phyloP scores from a whole-genome alignment of 805 yeast genomes.

The Grigorovia transvaalensis region DNA sequence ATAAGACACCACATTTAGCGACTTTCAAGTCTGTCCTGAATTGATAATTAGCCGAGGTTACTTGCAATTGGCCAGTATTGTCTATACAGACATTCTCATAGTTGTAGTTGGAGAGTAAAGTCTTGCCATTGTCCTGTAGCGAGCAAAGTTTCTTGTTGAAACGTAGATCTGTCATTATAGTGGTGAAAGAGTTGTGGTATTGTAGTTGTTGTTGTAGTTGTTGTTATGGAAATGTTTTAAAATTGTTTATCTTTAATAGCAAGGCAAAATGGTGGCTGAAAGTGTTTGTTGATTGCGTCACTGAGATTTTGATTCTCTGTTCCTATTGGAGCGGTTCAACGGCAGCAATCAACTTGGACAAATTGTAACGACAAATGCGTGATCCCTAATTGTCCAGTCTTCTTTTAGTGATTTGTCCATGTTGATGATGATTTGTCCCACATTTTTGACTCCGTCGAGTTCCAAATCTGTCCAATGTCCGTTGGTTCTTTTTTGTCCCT shows the following conservation, averaged over 20 bases:
- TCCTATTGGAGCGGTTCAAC: neutral
- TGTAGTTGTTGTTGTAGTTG: neutral
- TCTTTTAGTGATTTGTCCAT: too few relatives aligned
- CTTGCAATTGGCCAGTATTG: neutral
- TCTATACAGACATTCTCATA: slow-evolving; percentile 13
- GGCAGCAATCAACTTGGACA: neutral
- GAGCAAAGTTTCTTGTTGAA: slow-evolving; percentile 6
- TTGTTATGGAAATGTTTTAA: neutral
- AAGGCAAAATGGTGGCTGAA: neutral
- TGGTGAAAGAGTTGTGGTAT: neutral
- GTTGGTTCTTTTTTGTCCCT: too few relatives aligned
- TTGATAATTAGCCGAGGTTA: slow-evolving; percentile 39
- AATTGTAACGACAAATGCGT: neutral
- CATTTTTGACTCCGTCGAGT: too few relatives aligned
- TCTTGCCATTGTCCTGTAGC: neutral
- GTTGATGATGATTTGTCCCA: too few relatives aligned
- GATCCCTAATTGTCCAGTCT: too few relatives aligned
- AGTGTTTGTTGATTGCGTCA: neutral
- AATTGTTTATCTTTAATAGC: neutral
- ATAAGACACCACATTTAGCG: slow-evolving; percentile 79
- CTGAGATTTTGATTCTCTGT: neutral
- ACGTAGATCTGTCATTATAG: neutral
- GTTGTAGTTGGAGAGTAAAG: slow-evolving; percentile 5
- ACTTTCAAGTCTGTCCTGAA: slow-evolving; percentile 74
- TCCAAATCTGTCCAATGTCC: too few relatives aligned